phyloP scores from a whole-genome alignment of 179 eudicot species.

The Nepenthes alata region DNA sequence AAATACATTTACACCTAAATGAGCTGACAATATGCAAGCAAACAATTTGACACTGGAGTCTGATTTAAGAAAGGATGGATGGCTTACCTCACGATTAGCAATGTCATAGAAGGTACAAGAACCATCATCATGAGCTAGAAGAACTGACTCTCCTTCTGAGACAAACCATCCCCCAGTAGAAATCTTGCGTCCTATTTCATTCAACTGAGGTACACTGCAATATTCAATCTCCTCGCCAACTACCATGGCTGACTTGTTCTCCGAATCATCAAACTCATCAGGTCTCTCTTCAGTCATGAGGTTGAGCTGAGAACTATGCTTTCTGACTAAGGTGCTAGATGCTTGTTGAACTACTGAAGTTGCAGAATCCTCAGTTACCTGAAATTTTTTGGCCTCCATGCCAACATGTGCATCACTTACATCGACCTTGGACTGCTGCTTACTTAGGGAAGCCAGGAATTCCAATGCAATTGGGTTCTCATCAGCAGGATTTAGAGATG shows the following conservation, averaged over 20 bases:
- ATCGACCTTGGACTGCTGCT: conserved; percentile 14
- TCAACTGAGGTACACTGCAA: conserved; percentile 26
- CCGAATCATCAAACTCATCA: conserved; percentile 57
- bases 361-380: conserved; percentile 31
- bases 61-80: background rate
- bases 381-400: conserved; percentile 18
- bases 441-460: conserved; percentile 40
- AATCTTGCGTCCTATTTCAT: conserved; percentile 54
- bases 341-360: conserved; percentile 21
- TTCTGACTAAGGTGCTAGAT: conserved; percentile 14
- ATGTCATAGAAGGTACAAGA: conserved; percentile 78
- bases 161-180: conserved; percentile 92
- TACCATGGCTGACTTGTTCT: conserved; percentile 30
- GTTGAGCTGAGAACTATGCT: conserved; percentile 18
- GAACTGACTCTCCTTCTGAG: conserved; percentile 82
- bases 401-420: conserved; percentile 9
- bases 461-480: conserved; percentile 41
- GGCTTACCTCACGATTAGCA: conserved; percentile 57
- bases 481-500: conserved; percentile 15
- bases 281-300: conserved; percentile 49
- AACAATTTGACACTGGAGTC: background rate
- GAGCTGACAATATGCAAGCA: background rate
- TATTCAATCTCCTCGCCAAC: conserved; percentile 52
- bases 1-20: too few relatives aligned
- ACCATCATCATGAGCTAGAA: conserved; percentile 79